These are phyloP conservation scores for Thraustotheca clavata DNA, from an alignment of 352 stramenopile species.

Conservation along the genomic window DNA sequence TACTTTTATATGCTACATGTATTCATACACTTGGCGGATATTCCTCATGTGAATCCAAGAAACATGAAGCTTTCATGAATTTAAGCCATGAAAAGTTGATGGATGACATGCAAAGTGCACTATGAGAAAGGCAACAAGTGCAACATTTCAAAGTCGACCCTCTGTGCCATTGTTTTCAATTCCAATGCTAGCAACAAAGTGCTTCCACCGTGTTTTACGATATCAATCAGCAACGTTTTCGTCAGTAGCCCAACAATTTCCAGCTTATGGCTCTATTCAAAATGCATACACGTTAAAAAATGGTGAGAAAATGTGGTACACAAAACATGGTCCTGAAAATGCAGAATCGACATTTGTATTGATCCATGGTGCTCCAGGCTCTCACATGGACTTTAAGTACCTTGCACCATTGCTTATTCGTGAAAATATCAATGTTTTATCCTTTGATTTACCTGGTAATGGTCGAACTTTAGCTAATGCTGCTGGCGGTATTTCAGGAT, in stretches of 20 bases:
- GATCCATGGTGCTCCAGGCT: background rate
- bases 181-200: too few species aligned
- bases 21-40: too few species aligned
- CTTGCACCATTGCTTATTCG: constrained; percentile 1
- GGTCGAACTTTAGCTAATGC: background rate
- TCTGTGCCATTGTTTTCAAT: too few species aligned
- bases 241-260: background rate
- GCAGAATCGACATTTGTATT: background rate
- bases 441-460: constrained; percentile 8
- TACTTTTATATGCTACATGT: too few species aligned
- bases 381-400: constrained; percentile 5
- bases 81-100: too few species aligned
- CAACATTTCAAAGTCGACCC: too few species aligned
- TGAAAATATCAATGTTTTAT: constrained; percentile 9
- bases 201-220: too few species aligned
- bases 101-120: too few species aligned
- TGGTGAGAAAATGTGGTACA: background rate
- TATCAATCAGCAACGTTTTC: too few species aligned
- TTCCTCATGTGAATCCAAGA: too few species aligned
- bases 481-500: background rate
- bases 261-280: background rate
- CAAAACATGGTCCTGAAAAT: background rate
- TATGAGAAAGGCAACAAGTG: too few species aligned
- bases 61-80: too few species aligned
- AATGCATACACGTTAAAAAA: background rate